Base-by-base conservation (phyloP, 2,329 filamentous ascomycete species). In the Tolypocladium inflatum region DNA sequence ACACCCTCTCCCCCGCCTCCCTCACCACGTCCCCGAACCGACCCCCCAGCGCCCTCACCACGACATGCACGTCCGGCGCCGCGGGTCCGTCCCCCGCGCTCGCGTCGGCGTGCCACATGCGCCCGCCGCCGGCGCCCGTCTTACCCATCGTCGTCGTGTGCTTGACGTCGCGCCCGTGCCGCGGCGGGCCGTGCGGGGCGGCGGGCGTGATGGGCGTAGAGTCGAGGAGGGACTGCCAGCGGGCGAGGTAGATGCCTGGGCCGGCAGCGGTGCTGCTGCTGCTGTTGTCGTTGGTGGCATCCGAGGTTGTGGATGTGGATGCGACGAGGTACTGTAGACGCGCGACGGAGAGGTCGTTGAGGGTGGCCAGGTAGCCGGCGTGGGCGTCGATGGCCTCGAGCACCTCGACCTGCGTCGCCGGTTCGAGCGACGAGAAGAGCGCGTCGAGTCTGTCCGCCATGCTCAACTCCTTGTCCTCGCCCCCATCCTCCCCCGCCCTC, bases 201-300 rank as follows among this genome's bases (percentile, higher is more conserved):
- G 74, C 78, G 0, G 89, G 87, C 1, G 87, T 88, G 60, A 92
- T 85, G 52, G 79, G 70, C 0, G 89, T 89, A n/a, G 79, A 75
- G 67, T 91, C 86, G 3, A 92, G 75, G 8, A 91, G 75, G 1
- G 81, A 76, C 67, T 91, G 86, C 89, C 89, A 92, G 55, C 84
- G 80, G 1, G 82, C 78, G 30, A 91, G 80, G 66, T 88, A 92
- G 53, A 88, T 82, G 1, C 89, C 89, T 0, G 89, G 88, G 0
- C 88, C 88, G 30, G 77, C 78, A 56, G 80, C 64, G 55, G 59
- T 80, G 41, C 74, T 55, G 35, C 65, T 63, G 21, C 58, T 61
- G 45, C 63, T 61, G 48, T 55, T 63, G 39, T 56, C 58, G 52
- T 67, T 23, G 33, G 3, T n/a, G 17, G 6, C 30, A 6, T 35